Conservation (phyloP, 2,329 filamentous ascomycete species). For the Cladobotryum mycophilum region DNA sequence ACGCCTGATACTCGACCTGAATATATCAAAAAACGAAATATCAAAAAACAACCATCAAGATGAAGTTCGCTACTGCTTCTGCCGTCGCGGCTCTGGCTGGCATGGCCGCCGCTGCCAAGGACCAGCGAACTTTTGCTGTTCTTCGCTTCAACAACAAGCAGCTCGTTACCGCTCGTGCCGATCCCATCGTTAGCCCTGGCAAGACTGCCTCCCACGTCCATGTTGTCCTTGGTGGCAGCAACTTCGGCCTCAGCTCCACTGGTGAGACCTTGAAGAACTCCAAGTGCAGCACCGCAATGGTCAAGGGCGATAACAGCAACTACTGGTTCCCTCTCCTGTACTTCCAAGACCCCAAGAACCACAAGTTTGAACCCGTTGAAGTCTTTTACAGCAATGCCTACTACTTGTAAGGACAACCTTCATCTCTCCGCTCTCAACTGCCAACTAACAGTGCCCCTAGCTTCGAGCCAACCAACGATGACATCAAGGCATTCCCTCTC, state of each 20-base stretch:
- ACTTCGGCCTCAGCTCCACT: slow-evolving; percentile 56
- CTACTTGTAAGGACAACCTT: slow-evolving; percentile 53
- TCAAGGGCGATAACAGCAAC: slow-evolving; percentile 63
- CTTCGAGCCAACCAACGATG: slow-evolving; percentile 58
- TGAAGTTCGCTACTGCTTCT: slow-evolving; percentile 29
- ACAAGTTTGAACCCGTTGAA: slow-evolving; percentile 58
- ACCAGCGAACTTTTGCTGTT: slow-evolving; percentile 56
- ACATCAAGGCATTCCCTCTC: slow-evolving; percentile 62
- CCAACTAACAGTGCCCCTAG: slow-evolving; percentile 18
- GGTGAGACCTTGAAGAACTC: slow-evolving; percentile 55
- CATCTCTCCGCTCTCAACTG: background rate
- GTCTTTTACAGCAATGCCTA: slow-evolving; percentile 71
- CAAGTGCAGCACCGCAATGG: slow-evolving; percentile 63
- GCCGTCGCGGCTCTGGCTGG: slow-evolving; percentile 34
- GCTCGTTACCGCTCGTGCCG: slow-evolving; percentile 55
- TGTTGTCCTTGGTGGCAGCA: slow-evolving; percentile 64
- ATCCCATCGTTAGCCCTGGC: slow-evolving; percentile 64
- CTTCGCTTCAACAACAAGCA: slow-evolving; percentile 63
- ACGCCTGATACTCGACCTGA: too few species aligned
- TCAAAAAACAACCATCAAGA: slow-evolving; percentile 16
- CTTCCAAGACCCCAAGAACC: slow-evolving; percentile 57
- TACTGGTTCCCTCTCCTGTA: slow-evolving; percentile 74
- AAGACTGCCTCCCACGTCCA: slow-evolving; percentile 57
- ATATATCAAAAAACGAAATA: too few species aligned
- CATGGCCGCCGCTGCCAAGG: slow-evolving; percentile 35